A percentile compares a stretch with the other conserved stretches of the same genome.
phyloP scores from a whole-genome alignment of 139 green algal genomes.

The Coelastrella sp. region DNA sequence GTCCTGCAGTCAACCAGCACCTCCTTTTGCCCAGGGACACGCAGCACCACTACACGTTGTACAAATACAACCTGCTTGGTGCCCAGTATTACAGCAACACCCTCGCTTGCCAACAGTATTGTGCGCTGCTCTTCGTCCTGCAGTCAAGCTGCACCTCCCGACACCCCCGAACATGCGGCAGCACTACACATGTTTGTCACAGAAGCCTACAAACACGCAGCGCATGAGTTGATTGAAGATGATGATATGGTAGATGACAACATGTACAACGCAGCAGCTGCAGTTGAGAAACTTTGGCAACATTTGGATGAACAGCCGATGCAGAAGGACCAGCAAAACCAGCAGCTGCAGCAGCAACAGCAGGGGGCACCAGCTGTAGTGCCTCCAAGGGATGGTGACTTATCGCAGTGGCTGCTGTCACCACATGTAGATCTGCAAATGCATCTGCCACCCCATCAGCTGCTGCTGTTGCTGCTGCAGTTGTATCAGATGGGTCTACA shows the following conservation, averaged over 20 bases:
- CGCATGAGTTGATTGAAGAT: not conserved
- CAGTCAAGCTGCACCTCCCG: slow-evolving; percentile 2
- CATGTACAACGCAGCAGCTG: too few relatives aligned
- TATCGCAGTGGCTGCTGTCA: not conserved
- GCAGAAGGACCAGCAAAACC: too few relatives aligned
- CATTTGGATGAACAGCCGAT: too few relatives aligned
- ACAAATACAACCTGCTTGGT: too few relatives aligned
- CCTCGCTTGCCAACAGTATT: not conserved
- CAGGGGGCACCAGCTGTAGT: too few relatives aligned
- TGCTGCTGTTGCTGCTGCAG: not conserved
- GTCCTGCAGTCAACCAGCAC: too few relatives aligned
- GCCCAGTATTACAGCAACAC: too few relatives aligned
- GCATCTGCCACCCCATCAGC: not conserved
- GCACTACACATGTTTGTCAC: slow-evolving; percentile 26
- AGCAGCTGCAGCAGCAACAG: too few relatives aligned
- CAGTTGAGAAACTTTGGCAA: too few relatives aligned
- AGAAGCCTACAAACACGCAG: not conserved
- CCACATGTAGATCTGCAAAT: not conserved
- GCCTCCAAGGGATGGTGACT: too few relatives aligned
- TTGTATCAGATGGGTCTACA: not conserved
- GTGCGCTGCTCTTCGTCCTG: not conserved
- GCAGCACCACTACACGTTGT: too few relatives aligned
- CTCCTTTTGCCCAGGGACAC: too few relatives aligned
- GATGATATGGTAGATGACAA: not conserved
- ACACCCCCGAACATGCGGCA: slow-evolving; percentile 30